Conservation (phyloP, 768 basidiomycete genomes). For the Lactarius indigo region DNA sequence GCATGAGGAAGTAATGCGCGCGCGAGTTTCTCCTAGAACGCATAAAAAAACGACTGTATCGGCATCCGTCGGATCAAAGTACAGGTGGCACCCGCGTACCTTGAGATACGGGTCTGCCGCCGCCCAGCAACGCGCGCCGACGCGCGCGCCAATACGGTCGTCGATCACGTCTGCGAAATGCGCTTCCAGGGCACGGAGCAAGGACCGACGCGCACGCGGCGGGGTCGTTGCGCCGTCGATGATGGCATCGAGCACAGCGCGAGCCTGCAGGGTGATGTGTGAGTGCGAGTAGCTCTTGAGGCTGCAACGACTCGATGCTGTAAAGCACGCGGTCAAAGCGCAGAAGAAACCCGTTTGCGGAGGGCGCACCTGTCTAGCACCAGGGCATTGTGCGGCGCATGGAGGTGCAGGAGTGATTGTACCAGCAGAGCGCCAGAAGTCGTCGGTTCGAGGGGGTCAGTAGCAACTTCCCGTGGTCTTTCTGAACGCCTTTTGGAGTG, state of each 20-base stretch:
- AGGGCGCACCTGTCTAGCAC: slow-evolving; percentile 63
- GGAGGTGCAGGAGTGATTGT: slow-evolving; percentile 74
- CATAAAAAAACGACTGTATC: not conserved
- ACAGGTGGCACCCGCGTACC: slow-evolving; percentile 40
- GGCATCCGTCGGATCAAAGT: not conserved
- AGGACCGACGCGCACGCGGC: slow-evolving; percentile 59
- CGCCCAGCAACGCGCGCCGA: slow-evolving; percentile 89
- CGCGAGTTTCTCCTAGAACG: slow-evolving; percentile 82
- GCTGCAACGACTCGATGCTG: slow-evolving; percentile 57
- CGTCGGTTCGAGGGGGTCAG: slow-evolving; percentile 54
- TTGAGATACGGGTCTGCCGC: slow-evolving; percentile 91
- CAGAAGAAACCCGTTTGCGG: slow-evolving; percentile 1
- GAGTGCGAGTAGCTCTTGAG: slow-evolving; percentile 55
- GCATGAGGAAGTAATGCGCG: slow-evolving; percentile 72
- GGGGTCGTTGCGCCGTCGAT: slow-evolving; percentile 66
- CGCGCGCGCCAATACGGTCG: slow-evolving; percentile 85
- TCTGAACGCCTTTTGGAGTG: slow-evolving; percentile 27
- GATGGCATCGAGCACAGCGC: slow-evolving; percentile 74
- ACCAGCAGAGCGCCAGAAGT: slow-evolving; percentile 83
- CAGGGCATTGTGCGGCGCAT: slow-evolving; percentile 60
- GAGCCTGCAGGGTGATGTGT: slow-evolving; percentile 67
- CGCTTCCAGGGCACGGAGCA: slow-evolving; percentile 73
- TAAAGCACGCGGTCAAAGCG: not conserved
- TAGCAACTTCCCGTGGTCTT: slow-evolving; percentile 12
- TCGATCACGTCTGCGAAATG: slow-evolving; percentile 79